Base-by-base conservation (phyloP, 306 rosid genomes). In the Sesbania bispinosa region DNA sequence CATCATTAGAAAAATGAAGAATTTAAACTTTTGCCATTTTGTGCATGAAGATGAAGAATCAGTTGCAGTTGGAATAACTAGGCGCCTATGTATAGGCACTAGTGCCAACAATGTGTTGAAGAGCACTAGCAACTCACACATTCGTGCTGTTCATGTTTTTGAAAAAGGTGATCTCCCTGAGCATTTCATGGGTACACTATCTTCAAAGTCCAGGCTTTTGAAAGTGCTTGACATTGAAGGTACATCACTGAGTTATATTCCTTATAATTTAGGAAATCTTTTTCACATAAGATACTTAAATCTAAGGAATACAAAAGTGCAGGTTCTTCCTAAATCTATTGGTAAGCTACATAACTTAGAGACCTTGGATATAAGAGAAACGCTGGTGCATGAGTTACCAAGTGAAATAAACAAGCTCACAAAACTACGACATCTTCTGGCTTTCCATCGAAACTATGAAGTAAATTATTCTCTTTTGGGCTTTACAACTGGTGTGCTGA, bases 341-440 rank as follows among this genome's bases (percentile, higher is more conserved):
- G 69, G 69, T n/a, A 5, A 11, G 51, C 51, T 62, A 39, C 13
- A 39, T 3, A 62, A 62, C 52, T 41, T 62, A 62, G 69, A 62
- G 45, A 62, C 69, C 16, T 62, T 62, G 52, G 69, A 62, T 41
- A 30, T 62, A 23, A 62, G 52, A 32, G 20, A 62, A 62, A 62
- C 69, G 13, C 13, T 3, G 2, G 69, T 62, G 35, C 69, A 62
- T n/a, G 51, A 62, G 6, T 62, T 62, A 21, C 69, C 69, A 7
- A 62, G 27, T 23, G 69, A 62, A 48, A 62, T 62, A 39, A 62
- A 62, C 35, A 62, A 62, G 21, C 69, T 62, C 69, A 21, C 69
- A 39, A 62, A 62, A 30, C 36, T 62, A 21, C 4, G 35, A 35
- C 69, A 39, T 62, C 69, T 62, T 13, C 69, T 30, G 3, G 69